Percentiles rank a stretch among this genome's conserved stretches.
These are phyloP conservation scores for Alternaria burnsii DNA, from an alignment of 2,329 filamentous ascomycete genomes.

Conservation along the genomic window DNA sequence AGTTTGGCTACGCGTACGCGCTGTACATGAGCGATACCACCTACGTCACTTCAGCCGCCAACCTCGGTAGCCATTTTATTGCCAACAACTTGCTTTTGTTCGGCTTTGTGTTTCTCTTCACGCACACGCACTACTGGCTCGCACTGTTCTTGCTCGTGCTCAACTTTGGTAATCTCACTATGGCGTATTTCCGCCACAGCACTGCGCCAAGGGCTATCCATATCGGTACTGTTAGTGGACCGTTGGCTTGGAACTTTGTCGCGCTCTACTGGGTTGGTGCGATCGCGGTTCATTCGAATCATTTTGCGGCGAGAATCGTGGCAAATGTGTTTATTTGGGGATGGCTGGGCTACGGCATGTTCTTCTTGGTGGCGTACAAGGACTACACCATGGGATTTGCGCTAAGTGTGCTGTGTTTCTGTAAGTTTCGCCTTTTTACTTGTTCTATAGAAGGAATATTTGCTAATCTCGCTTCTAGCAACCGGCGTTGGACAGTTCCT, in stretches of 20 bases:
- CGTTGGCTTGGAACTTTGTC: conserved; percentile 85
- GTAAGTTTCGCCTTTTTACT: conserved; percentile 54
- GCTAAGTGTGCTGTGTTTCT: conserved; percentile 75
- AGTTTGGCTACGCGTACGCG: conserved; percentile 77
- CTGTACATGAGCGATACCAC: conserved; percentile 74
- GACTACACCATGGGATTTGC: conserved; percentile 81
- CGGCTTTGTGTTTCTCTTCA: conserved; percentile 84
- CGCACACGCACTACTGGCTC: conserved; percentile 76
- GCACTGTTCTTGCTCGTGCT: conserved; percentile 78
- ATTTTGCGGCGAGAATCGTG: conserved; percentile 75
- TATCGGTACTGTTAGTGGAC: conserved; percentile 75
- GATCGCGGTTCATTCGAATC: conserved; percentile 74
- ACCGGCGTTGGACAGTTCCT: conserved; percentile 81
- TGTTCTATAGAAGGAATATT: not conserved
- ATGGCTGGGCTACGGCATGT: conserved; percentile 76
- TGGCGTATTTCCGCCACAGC: conserved; percentile 82
- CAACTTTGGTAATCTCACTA: conserved; percentile 83
- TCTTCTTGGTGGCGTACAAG: conserved; percentile 78
- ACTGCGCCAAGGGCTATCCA: conserved; percentile 79
- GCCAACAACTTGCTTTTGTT: conserved; percentile 84
- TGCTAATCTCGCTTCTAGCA: conserved; percentile 48
- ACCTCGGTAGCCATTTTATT: conserved; percentile 85
- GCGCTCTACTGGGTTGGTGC: conserved; percentile 91
- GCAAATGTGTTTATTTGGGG: conserved; percentile 91
- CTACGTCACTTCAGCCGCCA: conserved; percentile 73